phyloP scores from a whole-genome alignment of 2,329 filamentous ascomycete species.

The Thermomyces lanuginosus region DNA sequence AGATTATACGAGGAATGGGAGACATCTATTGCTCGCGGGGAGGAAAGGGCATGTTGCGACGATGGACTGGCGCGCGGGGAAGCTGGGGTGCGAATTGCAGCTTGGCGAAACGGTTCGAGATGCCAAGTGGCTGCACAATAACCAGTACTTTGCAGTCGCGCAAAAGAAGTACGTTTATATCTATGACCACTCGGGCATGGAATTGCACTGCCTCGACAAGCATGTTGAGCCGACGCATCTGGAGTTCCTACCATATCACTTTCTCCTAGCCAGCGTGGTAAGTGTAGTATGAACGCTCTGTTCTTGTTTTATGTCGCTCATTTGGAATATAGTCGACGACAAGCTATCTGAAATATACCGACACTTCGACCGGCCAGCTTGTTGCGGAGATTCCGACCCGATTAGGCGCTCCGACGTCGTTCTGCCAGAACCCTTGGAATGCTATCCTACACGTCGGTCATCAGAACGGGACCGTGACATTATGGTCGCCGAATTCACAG shows the following conservation, averaged over 20 bases:
- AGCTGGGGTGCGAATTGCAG: constrained; percentile 79
- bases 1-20: constrained; percentile 81
- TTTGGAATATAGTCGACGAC: constrained; percentile 33
- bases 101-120: constrained; percentile 81
- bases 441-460: constrained; percentile 84
- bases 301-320: neutral
- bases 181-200: constrained; percentile 79
- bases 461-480: constrained; percentile 81
- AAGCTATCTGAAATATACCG: constrained; percentile 83
- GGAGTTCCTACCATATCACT: constrained; percentile 94
- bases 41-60: constrained; percentile 89
- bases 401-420: constrained; percentile 64
- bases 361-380: constrained; percentile 81
- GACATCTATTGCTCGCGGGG: constrained; percentile 69
- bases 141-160: constrained; percentile 80
- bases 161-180: constrained; percentile 97
- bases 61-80: constrained; percentile 91
- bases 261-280: constrained; percentile 72
- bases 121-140: constrained; percentile 83
- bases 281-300: constrained; percentile 19
- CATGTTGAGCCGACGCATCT: constrained; percentile 84
- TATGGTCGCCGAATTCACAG: constrained; percentile 87
- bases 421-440: constrained; percentile 82
- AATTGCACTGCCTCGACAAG: constrained; percentile 79
- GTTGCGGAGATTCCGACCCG: constrained; percentile 74